phyloP scores from a whole-genome alignment of 768 basidiomycete genomes.

The Lentinula raphanica region DNA sequence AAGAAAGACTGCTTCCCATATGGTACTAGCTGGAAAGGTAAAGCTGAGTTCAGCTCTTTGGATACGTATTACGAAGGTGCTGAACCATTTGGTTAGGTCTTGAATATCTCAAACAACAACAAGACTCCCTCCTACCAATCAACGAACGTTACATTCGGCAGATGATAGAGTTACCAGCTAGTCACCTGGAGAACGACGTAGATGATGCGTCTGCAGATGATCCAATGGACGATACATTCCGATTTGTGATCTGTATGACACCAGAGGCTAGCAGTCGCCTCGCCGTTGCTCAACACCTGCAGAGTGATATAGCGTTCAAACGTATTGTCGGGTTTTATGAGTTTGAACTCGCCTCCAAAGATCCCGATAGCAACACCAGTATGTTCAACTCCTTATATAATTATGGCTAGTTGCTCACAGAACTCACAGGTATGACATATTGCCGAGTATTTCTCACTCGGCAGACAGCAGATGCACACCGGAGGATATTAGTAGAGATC shows the following conservation, averaged over 20 bases:
- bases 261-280: constrained; percentile 5
- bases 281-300: constrained; percentile 5
- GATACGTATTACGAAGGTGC: no score
- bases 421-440: constrained; percentile 14
- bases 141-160: background rate
- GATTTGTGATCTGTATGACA: constrained; percentile 22
- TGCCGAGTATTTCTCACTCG: constrained; percentile 16
- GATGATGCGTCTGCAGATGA: background rate
- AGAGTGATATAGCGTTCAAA: constrained; percentile 13
- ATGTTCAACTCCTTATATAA: background rate
- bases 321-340: constrained; percentile 13
- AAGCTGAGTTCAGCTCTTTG: no score
- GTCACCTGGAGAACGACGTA: background rate
- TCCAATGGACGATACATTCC: constrained; percentile 3
- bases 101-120: background rate
- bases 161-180: background rate
- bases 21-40: constrained; percentile 21
- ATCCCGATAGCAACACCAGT: constrained; percentile 7
- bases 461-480: constrained; percentile 15
- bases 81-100: background rate
- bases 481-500: constrained; percentile 9
- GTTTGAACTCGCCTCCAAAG: constrained; percentile 12
- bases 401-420: no score
- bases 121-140: background rate
- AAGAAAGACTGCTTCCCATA: constrained; percentile 11